Conservation (phyloP, 2,329 filamentous ascomycete genomes). For the Trichoderma breve region DNA sequence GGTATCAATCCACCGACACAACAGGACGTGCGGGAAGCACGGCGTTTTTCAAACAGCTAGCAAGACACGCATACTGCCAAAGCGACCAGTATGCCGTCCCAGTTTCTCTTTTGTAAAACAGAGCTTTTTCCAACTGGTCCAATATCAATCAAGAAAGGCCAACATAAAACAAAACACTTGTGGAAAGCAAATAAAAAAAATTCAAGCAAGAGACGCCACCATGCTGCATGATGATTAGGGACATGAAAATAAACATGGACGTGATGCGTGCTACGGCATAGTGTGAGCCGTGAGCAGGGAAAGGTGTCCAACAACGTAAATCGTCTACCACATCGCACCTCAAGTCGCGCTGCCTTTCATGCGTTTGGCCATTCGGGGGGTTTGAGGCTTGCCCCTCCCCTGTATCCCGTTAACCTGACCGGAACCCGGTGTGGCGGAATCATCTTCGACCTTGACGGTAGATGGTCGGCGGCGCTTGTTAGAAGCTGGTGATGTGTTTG, state of each 20-base stretch:
- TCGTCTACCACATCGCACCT: constrained; percentile 12
- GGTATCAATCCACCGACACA: constrained; percentile 19
- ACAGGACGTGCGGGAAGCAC: constrained; percentile 7
- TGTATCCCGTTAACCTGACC: constrained; percentile 53
- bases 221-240: constrained; percentile 37
- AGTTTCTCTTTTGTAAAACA: constrained; percentile 12
- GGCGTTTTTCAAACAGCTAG: constrained; percentile 14
- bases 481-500: constrained; percentile 63
- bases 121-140: constrained; percentile 24
- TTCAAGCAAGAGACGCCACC: constrained; percentile 35
- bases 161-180: constrained; percentile 9
- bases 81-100: neutral
- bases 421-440: constrained; percentile 46
- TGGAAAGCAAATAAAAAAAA: constrained; percentile 26
- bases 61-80: constrained; percentile 4
- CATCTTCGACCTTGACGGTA: constrained; percentile 57
- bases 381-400: constrained; percentile 52
- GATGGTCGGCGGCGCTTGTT: constrained; percentile 59
- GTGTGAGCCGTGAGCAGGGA: neutral
- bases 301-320: neutral
- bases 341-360: constrained; percentile 47
- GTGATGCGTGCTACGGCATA: constrained; percentile 21
- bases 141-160: constrained; percentile 25
- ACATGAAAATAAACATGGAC: constrained; percentile 27
- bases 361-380: constrained; percentile 57